These are phyloP conservation scores for Carex parvula DNA, from an alignment of 176 grass and related monocot genomes.

Conservation along the genomic window DNA sequence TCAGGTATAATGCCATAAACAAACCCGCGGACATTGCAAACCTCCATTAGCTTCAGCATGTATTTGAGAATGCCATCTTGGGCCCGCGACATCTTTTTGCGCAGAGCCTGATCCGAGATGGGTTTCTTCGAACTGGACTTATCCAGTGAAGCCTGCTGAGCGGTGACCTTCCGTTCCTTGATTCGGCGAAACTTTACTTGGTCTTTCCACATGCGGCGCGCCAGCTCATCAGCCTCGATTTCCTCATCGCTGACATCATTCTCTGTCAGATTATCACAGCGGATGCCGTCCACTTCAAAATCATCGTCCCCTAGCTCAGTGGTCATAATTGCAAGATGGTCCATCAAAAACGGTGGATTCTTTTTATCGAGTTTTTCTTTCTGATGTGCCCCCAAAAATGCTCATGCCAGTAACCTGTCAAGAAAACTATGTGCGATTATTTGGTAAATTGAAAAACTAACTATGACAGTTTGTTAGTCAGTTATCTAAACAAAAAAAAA, in stretches of 20 bases:
- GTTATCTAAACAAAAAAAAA: background rate
- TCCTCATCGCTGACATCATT: constrained; percentile 97
- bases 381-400: background rate
- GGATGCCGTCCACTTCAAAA: constrained; percentile 40
- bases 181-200: constrained; percentile 75
- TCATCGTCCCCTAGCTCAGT: constrained; percentile 56
- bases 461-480: background rate
- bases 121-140: constrained; percentile 44
- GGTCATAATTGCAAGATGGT: constrained; percentile 50
- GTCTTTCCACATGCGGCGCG: constrained; percentile 92
- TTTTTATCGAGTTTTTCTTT: background rate
- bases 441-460: background rate
- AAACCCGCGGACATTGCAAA: constrained; percentile 80
- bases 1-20: constrained; percentile 92
- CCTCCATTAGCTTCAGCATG: constrained; percentile 96
- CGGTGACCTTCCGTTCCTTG: constrained; percentile 59
- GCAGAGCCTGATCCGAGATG: constrained; percentile 72
- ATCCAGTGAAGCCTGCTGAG: constrained; percentile 35
- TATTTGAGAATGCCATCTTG: constrained; percentile 97
- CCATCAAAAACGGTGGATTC: constrained; percentile 42
- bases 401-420: background rate
- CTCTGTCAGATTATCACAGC: constrained; percentile 46
- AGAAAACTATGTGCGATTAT: background rate
- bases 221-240: constrained; percentile 72
- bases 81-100: constrained; percentile 92